A percentile compares a stretch with the other conserved stretches of the same genome.
Conservation (phyloP, 805 yeast genomes). For the Barnettozyma populi region DNA sequence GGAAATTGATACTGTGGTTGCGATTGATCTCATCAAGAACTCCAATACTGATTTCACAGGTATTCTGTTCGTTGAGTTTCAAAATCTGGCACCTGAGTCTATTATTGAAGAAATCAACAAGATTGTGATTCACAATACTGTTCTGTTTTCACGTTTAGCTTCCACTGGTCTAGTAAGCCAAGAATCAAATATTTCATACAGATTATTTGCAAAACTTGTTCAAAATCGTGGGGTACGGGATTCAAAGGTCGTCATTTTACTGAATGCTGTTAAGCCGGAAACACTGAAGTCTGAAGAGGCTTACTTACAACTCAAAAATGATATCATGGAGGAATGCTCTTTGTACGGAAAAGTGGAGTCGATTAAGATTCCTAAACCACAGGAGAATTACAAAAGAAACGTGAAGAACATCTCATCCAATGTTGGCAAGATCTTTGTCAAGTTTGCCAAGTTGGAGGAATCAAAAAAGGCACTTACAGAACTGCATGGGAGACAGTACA, state of each 20-base stretch:
- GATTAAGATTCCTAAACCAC: slow-evolving; percentile 58
- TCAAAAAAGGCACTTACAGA: slow-evolving; percentile 52
- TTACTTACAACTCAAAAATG: slow-evolving; percentile 44
- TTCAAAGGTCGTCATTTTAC: slow-evolving; percentile 52
- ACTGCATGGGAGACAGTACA: slow-evolving; percentile 61
- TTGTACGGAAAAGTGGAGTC: slow-evolving; percentile 46
- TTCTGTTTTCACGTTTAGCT: slow-evolving; percentile 32
- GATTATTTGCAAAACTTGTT: slow-evolving; percentile 20
- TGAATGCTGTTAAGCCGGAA: slow-evolving; percentile 60
- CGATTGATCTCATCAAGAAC: slow-evolving; percentile 41
- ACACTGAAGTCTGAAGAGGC: slow-evolving; percentile 51
- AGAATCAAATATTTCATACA: slow-evolving; percentile 16
- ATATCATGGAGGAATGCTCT: slow-evolving; percentile 45
- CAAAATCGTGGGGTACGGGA: slow-evolving; percentile 4
- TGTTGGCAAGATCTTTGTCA: slow-evolving; percentile 67
- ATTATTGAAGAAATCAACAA: slow-evolving; percentile 31
- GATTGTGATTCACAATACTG: slow-evolving; percentile 32
- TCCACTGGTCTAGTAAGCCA: slow-evolving; percentile 30
- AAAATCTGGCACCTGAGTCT: not conserved
- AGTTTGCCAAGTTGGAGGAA: slow-evolving; percentile 46
- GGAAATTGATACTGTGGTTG: slow-evolving; percentile 35
- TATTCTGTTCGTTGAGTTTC: slow-evolving; percentile 48
- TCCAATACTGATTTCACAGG: slow-evolving; percentile 49
- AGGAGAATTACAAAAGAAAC: slow-evolving; percentile 37
- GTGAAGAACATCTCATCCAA: slow-evolving; percentile 45